phyloP scores from a whole-genome alignment of 1,284 basidiomycete species.

The Pseudozyma pruni region DNA sequence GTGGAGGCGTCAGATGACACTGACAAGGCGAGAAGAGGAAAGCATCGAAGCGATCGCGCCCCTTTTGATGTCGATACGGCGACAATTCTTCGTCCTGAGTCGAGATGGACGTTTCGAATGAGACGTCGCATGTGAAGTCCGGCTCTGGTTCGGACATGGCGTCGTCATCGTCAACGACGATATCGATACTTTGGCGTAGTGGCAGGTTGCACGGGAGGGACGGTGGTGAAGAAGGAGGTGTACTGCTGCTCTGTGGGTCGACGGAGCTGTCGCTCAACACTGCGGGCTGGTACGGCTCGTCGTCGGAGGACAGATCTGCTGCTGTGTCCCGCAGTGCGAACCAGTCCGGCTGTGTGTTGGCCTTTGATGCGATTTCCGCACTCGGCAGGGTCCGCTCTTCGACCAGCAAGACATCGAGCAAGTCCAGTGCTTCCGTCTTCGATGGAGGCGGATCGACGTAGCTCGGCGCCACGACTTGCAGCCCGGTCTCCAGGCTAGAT shows the following conservation, averaged over 20 bases:
- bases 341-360: neutral
- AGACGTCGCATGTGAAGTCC: constrained; percentile 15
- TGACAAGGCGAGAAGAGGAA: constrained; percentile 26
- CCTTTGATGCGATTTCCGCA: neutral
- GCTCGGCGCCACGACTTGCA: constrained; percentile 10
- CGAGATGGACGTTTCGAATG: neutral
- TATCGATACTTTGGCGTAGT: constrained; percentile 2
- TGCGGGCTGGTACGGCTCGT: neutral
- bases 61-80: neutral
- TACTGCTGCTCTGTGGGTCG: neutral
- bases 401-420: constrained; percentile 7
- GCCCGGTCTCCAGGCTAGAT: neutral
- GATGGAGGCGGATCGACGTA: constrained; percentile 14
- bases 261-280: neutral
- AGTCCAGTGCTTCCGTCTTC: neutral
- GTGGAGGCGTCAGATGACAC: neutral
- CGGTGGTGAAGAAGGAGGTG: neutral
- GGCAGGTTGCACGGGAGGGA: neutral
- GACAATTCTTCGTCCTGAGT: neutral
- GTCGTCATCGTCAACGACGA: constrained; percentile 1
- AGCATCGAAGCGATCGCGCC: constrained; percentile 1
- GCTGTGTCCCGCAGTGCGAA: neutral
- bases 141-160: constrained; percentile 10
- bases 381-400: constrained; percentile 4
- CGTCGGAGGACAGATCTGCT: neutral